Base-by-base conservation (phyloP, 169 alveolate species). In the Eimeria tenella region DNA sequence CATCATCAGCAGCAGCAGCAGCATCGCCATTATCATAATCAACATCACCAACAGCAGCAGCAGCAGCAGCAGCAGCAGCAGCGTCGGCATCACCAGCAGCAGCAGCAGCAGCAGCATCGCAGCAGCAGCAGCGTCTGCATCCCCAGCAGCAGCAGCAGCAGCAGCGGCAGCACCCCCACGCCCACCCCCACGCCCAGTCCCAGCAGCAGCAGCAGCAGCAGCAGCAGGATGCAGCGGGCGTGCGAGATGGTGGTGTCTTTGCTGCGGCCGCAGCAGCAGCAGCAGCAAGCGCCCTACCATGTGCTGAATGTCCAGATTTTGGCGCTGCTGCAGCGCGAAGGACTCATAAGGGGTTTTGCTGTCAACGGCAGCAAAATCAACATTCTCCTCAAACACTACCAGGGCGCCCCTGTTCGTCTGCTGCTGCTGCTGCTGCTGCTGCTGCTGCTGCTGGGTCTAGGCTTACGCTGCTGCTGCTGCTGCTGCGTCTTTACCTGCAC, bases 171-270 rank as follows among this genome's bases (percentile, higher is more conserved):
- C 68, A 10, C 11, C 19, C 0, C 3, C 42, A 31, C 42, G 4
- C 0, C 42, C 42, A 31, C 42, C 42, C 4, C 42, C 42, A 31
- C 42, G 4, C 42, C 42, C 42, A 0, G 4, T 31, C 42, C 49
- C 11, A 68, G 77, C 49, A 68, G 77, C 42, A 23, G 77, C 77
- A n/a, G 77, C 42, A 17, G n/a, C 11, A 68, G 77, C 11, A 68
- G 77, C 11, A 68, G 77, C 19, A 83, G 13, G 70, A 97, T 97
- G 98, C 98, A 97, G 97, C 93, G 97, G 90, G 98, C 98, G 56
- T 97, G 98, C 94, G 98, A 97, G 95, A 97, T 97, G 98, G 98
- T 97, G 11, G 97, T 96, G 23, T 96, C 98, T 58, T 96, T 97
- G 79, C 93, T 97, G 94, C 96, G 97, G 92, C 96, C 98, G 73